phyloP scores from a whole-genome alignment of 257 asterid species.

The Primulina eburnea region DNA sequence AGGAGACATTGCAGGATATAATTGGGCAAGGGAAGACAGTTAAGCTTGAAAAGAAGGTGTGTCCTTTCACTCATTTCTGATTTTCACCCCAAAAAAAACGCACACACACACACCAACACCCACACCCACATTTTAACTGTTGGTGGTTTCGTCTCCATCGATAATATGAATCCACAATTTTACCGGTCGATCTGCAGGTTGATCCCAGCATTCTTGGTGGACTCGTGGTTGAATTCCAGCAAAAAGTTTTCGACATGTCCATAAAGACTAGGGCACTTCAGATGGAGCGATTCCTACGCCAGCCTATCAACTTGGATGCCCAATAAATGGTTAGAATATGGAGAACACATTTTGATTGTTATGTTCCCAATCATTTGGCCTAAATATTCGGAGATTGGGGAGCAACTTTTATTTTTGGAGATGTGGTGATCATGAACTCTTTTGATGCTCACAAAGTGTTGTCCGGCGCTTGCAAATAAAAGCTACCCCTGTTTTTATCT shows the following conservation, averaged over 20 bases:
- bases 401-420: conserved; percentile 9
- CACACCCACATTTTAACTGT: too few relatives aligned
- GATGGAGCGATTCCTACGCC: conserved; percentile 97
- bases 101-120: too few relatives aligned
- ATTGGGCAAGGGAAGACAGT: conserved; percentile 79
- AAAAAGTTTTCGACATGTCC: conserved; percentile 90
- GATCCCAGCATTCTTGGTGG: conserved; percentile 97
- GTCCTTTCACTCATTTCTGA: background rate
- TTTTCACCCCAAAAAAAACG: background rate
- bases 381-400: conserved; percentile 10
- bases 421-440: conserved; percentile 1
- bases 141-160: background rate
- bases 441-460: conserved; percentile 1
- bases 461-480: conserved; percentile 21
- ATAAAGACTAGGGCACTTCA: conserved; percentile 88
- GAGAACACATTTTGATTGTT: background rate
- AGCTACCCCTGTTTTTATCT: background rate
- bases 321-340: conserved; percentile 18
- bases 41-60: conserved; percentile 76
- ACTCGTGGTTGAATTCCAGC: conserved; percentile 69
- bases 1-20: conserved; percentile 68
- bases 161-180: conserved; percentile 3
- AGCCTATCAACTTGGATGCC: conserved; percentile 56
- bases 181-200: conserved; percentile 44
- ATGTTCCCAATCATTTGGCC: background rate